phyloP scores from a whole-genome alignment of 192 early-diverging fungal genomes.

The Spinellus fusiger region DNA sequence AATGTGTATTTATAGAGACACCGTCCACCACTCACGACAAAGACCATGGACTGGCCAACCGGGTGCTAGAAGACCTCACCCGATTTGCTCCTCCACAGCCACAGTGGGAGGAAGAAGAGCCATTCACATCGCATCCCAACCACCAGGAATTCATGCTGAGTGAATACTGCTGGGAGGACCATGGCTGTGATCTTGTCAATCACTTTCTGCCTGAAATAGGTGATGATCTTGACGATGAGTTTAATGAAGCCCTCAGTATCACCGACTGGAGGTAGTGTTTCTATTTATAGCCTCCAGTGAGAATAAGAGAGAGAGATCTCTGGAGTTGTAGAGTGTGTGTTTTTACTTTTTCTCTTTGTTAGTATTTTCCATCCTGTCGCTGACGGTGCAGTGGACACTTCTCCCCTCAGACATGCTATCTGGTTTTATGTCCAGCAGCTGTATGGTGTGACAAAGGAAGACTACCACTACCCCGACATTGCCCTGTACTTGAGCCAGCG shows the following conservation, averaged over 20 bases:
- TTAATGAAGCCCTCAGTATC: conserved; percentile 43
- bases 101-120: too few relatives aligned
- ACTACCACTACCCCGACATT: conserved; percentile 45
- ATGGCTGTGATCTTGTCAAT: conserved; percentile 41
- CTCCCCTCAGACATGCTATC: conserved; percentile 47
- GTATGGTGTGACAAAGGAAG: conserved; percentile 48
- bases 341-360: not conserved
- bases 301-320: conserved; percentile 1
- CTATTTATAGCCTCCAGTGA: not conserved
- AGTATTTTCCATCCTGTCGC: conserved; percentile 32
- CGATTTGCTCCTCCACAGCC: too few relatives aligned
- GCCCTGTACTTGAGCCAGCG: conserved; percentile 39
- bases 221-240: conserved; percentile 45
- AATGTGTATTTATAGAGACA: too few relatives aligned
- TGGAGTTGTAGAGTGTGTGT: not conserved
- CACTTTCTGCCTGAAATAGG: conserved; percentile 45
- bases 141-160: conserved; percentile 38
- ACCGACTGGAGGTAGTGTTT: conserved; percentile 51
- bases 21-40: not conserved
- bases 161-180: conserved; percentile 56
- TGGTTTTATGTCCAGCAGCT: conserved; percentile 50
- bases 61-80: conserved; percentile 46
- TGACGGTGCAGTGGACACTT: conserved; percentile 47
- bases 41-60: too few relatives aligned
- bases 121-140: too few relatives aligned